Base-by-base conservation (phyloP, 768 basidiomycete genomes). In the Rhodotorula paludigena region DNA sequence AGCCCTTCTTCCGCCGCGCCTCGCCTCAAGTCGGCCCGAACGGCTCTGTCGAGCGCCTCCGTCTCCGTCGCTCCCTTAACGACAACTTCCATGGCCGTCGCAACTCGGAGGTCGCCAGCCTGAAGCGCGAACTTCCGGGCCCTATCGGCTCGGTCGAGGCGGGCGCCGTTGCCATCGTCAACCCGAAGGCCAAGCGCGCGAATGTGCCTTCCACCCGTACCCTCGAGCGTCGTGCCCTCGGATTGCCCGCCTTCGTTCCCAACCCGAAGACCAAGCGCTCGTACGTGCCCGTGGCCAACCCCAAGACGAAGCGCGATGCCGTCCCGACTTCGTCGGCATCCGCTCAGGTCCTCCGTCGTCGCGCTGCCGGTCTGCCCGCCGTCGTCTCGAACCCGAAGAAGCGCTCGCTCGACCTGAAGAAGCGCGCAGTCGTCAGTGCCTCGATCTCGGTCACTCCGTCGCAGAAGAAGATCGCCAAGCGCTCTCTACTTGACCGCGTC, bases 1-100 rank as follows among this genome's bases (percentile, higher is more conserved):
- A 64, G 45, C 59, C 71, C 6, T 52, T 67, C 32, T 71, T 68
- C 66, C 54, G 51, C 56, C 54, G 54, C 21, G 66, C 71, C 15
- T 53, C 63, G 14, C n/a, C 65, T 4, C 44, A 56, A 21, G 70
- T 71, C 63, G 70, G 70, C 12, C 70, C 70, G 10, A 16, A 35
- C 18, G 54, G 70, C 18, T 60, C 65, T 20, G 38, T 71, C 56
- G 70, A 71, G 44, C 70, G 70, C 38, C 70, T 71, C 25, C 71
- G 71, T 45, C 66, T 62, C 30, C 63, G 71, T 11, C 58, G 66
- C 4, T 54, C 62, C 36, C 28, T 53, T 49, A 30, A 28, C 55
- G 55, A 15, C 48, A 30, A 51, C 63, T 33, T 33, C 25, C 54
- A 55, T 16, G 54, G 54, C 10, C 54, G 54, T 7, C 54, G 54